These are phyloP conservation scores for Alectoria sarmentosa DNA, from an alignment of 495 filamentous ascomycete genomes.

Conservation along the genomic window DNA sequence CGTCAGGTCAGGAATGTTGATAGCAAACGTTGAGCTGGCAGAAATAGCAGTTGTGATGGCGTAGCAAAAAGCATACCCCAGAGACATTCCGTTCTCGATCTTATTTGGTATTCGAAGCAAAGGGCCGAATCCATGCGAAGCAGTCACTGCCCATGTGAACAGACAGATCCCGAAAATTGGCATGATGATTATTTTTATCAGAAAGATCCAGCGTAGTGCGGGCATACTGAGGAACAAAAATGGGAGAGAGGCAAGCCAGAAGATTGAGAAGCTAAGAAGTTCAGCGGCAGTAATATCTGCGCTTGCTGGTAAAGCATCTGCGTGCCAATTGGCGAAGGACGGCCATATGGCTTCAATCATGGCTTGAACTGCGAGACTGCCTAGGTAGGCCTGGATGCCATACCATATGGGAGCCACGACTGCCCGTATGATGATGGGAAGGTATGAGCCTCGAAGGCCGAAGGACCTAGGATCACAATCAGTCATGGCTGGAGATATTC, in stretches of 20 bases:
- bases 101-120: constrained; percentile 17
- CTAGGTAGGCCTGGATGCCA: constrained; percentile 36
- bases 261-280: constrained; percentile 32
- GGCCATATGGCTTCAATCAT: constrained; percentile 52
- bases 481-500: background rate
- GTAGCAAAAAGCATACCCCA: constrained; percentile 18
- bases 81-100: constrained; percentile 14
- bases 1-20: constrained; percentile 56
- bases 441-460: constrained; percentile 7
- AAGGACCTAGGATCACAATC: background rate
- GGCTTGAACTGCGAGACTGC: constrained; percentile 42
- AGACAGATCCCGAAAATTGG: constrained; percentile 46
- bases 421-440: constrained; percentile 10
- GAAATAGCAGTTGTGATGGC: constrained; percentile 15
- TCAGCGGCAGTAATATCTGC: constrained; percentile 41
- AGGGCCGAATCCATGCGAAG: constrained; percentile 25
- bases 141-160: constrained; percentile 45
- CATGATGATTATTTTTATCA: constrained; percentile 46
- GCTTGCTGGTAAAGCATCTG: constrained; percentile 36
- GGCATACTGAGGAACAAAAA: constrained; percentile 46
- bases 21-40: constrained; percentile 28
- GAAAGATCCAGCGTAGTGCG: constrained; percentile 50
- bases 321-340: constrained; percentile 35
- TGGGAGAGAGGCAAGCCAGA: constrained; percentile 38
- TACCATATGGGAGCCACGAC: constrained; percentile 20